Conservation (phyloP, 2,329 filamentous ascomycete species). For the Mollisiaceae sp. region DNA sequence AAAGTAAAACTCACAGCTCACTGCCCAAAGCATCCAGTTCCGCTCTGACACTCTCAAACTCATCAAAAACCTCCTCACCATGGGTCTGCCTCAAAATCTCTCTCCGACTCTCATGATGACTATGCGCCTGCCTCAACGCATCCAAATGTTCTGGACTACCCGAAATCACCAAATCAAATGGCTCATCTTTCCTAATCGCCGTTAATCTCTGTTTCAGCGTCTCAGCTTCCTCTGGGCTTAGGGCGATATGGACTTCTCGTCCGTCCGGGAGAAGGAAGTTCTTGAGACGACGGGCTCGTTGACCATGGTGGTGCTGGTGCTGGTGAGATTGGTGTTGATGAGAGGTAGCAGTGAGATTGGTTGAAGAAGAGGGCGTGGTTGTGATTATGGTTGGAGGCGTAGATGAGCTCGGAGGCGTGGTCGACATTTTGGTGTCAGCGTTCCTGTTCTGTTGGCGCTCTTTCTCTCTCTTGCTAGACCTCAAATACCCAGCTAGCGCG, state of each 20-base stretch:
- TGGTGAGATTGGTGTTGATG: background rate
- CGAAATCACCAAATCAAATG: constrained; percentile 62
- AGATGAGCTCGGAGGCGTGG: constrained; percentile 14
- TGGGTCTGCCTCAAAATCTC: constrained; percentile 54
- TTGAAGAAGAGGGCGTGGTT: background rate
- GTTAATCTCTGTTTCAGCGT: constrained; percentile 52
- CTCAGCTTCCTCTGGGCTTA: constrained; percentile 59
- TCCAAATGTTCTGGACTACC: constrained; percentile 55
- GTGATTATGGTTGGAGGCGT: background rate
- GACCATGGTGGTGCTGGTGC: constrained; percentile 26
- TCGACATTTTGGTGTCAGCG: constrained; percentile 30
- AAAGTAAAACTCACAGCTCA: constrained; percentile 48
- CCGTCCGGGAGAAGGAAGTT: constrained; percentile 62
- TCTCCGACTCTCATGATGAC: constrained; percentile 56
- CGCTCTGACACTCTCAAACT: constrained; percentile 59
- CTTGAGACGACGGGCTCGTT: constrained; percentile 49
- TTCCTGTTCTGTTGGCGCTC: background rate
- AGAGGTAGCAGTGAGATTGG: background rate
- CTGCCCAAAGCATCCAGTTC: constrained; percentile 57
- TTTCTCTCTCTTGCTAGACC: background rate
- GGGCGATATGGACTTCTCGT: constrained; percentile 59
- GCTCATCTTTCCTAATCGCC: constrained; percentile 40
- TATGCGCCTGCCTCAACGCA: constrained; percentile 56
- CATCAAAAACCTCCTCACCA: constrained; percentile 53
- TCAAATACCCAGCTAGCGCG: background rate